A percentile compares a stretch with the other conserved stretches of the same genome.
Evolutionary conservation across 306 rosid genomes (phyloP).

Genomic region (Begonia fuchsioides): DNA sequence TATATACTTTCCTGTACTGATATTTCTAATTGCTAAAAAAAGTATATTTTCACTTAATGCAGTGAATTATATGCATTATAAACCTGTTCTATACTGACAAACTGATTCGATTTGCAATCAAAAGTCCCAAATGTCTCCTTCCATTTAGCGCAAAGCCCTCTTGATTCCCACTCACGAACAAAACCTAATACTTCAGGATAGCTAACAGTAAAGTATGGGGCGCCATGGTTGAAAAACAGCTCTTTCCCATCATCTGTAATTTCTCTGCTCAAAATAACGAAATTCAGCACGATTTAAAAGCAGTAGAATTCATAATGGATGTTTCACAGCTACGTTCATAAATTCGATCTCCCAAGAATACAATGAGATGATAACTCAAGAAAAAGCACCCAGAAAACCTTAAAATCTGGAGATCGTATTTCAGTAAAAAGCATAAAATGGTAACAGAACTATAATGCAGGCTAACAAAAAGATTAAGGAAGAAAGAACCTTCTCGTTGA

Average conservation of each 20-base stretch:
- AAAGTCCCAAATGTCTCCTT: constrained; percentile 53
- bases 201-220: constrained; percentile 64
- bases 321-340: no score
- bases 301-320: background rate
- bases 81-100: constrained; percentile 51
- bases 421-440: no score
- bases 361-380: no score
- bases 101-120: constrained; percentile 42
- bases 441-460: background rate
- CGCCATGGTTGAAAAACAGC: constrained; percentile 77
- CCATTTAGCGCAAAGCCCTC: constrained; percentile 74
- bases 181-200: constrained; percentile 32
- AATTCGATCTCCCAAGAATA: no score
- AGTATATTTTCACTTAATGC: no score
- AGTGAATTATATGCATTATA: background rate
- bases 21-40: no score
- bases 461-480: background rate
- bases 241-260: constrained; percentile 65
- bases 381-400: no score
- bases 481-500: constrained; percentile 55
- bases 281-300: background rate
- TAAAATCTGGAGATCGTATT: no score
- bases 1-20: no score
- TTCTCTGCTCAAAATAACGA: constrained; percentile 32
- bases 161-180: constrained; percentile 67